These are phyloP conservation scores for Fusarium veterinarium DNA, from an alignment of 2,329 filamentous ascomycete species.

Conservation along the genomic window DNA sequence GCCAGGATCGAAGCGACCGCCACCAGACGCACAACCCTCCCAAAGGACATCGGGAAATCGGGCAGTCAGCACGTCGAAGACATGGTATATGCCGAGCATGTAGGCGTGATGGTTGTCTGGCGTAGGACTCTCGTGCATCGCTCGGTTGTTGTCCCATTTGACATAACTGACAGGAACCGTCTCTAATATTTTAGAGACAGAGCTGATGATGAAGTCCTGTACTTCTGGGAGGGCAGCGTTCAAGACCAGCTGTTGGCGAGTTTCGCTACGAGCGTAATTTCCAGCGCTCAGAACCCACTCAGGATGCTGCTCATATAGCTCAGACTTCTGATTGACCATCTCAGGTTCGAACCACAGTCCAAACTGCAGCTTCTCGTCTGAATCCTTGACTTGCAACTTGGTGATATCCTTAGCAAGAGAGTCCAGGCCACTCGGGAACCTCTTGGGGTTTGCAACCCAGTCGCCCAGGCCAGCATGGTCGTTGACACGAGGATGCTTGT, in stretches of 20 bases:
- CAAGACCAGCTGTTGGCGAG: slow-evolving; percentile 69
- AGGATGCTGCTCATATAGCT: slow-evolving; percentile 69
- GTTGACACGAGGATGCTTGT: slow-evolving; percentile 66
- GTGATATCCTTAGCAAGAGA: slow-evolving; percentile 64
- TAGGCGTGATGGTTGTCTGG: slow-evolving; percentile 68
- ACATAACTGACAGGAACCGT: slow-evolving; percentile 68
- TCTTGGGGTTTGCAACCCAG: slow-evolving; percentile 68
- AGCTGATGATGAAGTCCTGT: slow-evolving; percentile 70
- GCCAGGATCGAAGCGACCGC: slow-evolving; percentile 72
- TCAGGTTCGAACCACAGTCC: slow-evolving; percentile 76
- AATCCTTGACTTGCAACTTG: slow-evolving; percentile 59
- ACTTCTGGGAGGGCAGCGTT: slow-evolving; percentile 71
- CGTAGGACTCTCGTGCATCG: slow-evolving; percentile 68
- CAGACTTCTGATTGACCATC: slow-evolving; percentile 73
- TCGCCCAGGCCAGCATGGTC: slow-evolving; percentile 71
- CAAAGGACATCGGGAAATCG: slow-evolving; percentile 71
- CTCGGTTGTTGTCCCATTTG: slow-evolving; percentile 77
- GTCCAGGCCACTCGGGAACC: slow-evolving; percentile 68
- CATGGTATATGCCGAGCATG: slow-evolving; percentile 72
- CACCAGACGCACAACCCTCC: slow-evolving; percentile 74
- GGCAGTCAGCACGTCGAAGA: slow-evolving; percentile 69
- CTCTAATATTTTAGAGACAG: slow-evolving; percentile 65
- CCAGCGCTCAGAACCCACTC: slow-evolving; percentile 72
- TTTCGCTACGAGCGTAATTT: slow-evolving; percentile 65
- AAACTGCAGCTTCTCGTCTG: slow-evolving; percentile 63